Base-by-base conservation (phyloP, 108 stramenopile species). In the Conticribra weissflogii region DNA sequence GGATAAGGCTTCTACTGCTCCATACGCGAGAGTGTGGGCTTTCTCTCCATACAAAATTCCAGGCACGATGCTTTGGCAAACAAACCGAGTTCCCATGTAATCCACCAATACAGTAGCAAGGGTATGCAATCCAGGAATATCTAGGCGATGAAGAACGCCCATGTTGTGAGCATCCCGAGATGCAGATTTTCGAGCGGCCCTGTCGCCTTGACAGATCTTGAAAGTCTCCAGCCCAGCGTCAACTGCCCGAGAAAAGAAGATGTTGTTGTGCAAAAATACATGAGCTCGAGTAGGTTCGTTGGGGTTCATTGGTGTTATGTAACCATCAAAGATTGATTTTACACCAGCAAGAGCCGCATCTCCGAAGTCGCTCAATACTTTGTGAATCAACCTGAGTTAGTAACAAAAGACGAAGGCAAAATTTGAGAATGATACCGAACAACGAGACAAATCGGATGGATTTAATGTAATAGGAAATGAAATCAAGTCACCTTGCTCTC, bases 231-330 rank as follows among this genome's bases (percentile, higher is more conserved):
- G 54, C 9, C 93, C 90, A 19, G 87, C 85, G 81, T 95, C 91
- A 46, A 93, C 70, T 3, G 92, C 96, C 22, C 91, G 81, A 23
- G 90, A 91, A 74, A 97, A 96, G 85, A 98, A 98, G 51, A 96
- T 97, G 70, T 95, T 96, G 83, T 98, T 98, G 90, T 96, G 96
- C 33, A 97, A 79, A 57, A 85, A 98, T 5, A 98, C 98, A 76
- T 97, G 96, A 17, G 93, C 83, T 24, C 87, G 80, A 12, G 78
- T 58, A 1, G 85, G 72, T 79, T 98, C 98, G 52, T 89, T 93
- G 25, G 96, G 94, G 76, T 98, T 97, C 87, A 97, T 94, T 24
- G 98, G 90, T 17, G 74, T 53, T 33, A 98, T 86, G 55, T 89
- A 88, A 31, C 98, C 97, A 18, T 96, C 85, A 28, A 63, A 76